phyloP scores from a whole-genome alignment of 306 rosid genomes.

The Sicyos baderoa region DNA sequence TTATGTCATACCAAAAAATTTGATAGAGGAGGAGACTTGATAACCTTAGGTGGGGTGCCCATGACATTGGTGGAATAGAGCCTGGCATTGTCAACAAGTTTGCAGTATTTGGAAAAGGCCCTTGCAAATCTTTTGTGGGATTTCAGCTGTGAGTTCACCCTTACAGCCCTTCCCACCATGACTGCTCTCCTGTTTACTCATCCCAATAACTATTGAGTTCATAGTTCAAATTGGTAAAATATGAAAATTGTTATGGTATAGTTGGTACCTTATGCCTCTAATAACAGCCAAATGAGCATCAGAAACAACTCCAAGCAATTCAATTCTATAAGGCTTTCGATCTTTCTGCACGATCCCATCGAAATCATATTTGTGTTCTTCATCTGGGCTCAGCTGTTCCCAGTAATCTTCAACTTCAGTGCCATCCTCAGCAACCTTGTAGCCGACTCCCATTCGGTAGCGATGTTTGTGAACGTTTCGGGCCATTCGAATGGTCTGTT shows the following conservation, averaged over 20 bases:
- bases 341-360: background rate
- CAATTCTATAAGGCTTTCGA: conserved; percentile 70
- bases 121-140: conserved; percentile 90
- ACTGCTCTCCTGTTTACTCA: conserved; percentile 59
- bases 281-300: conserved; percentile 80
- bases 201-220: background rate
- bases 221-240: no score
- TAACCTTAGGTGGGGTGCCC: conserved; percentile 62
- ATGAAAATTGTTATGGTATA: background rate
- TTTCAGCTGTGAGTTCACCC: conserved; percentile 67
- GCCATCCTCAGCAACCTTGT: conserved; percentile 56
- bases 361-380: conserved; percentile 22
- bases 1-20: no score
- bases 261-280: conserved; percentile 69
- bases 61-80: conserved; percentile 49
- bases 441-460: conserved; percentile 80
- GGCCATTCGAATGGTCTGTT: conserved; percentile 69
- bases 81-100: conserved; percentile 74
- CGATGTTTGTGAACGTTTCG: conserved; percentile 63
- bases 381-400: conserved; percentile 44
- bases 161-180: conserved; percentile 70
- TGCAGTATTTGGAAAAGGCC: conserved; percentile 58
- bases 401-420: conserved; percentile 65
- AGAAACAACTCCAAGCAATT: conserved; percentile 88
- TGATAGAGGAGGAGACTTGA: background rate